Evolutionary conservation across 768 basidiomycete genomes (phyloP), one percentile per base, ranked within the genome.

Genomic region (Astraeus odoratus): DNA sequence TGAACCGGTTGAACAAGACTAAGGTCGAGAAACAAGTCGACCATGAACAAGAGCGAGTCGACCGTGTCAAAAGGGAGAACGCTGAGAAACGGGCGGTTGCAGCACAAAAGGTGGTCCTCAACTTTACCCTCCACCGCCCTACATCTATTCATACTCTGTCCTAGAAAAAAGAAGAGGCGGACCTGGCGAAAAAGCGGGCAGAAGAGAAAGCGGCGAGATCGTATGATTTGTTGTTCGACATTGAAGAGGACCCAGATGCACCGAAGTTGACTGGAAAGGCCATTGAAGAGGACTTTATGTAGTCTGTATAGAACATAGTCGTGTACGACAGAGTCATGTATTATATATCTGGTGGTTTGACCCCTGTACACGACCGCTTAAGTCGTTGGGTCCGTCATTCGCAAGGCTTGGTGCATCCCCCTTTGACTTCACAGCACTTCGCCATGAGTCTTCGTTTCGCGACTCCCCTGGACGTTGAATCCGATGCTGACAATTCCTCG

Each of bases 1-100:
- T 97, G 26, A 97, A 97, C 58, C 80, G 94, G 22, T 69, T 97
- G 34, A 93, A 89, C 67, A 96, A 95, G 69, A 97, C 94, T 12
- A 97, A 94, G 57, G 67, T 78, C 41, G 90, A 90, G 65, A 75
- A 72, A 23, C 73, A 76, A 27, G 89, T 96, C 19, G 89, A 98
- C 55, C 94, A 97, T 56, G 95, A 98, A 58, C 80, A 84, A 53
- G 94, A 95, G 53, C 74, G 75, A 19, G 68, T 90, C 22, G 92
- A 91, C 24, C 76, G 95, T 15, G 61, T 91, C 54, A 93, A 91
- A 60, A 67, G 69, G 44, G 91, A 92, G 58, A 81, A 76, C 35
- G 77, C 81, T 1, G 65, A 66, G 22, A 80, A 82, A 40, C 73
- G 83, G 42, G 73, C 70, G 2, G 74, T 70, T 0, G 86, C 83